A percentile compares a stretch with the other conserved stretches of the same genome.
Conservation (phyloP, 2,329 filamentous ascomycete genomes). For the Akanthomyces uredinophilus region DNA sequence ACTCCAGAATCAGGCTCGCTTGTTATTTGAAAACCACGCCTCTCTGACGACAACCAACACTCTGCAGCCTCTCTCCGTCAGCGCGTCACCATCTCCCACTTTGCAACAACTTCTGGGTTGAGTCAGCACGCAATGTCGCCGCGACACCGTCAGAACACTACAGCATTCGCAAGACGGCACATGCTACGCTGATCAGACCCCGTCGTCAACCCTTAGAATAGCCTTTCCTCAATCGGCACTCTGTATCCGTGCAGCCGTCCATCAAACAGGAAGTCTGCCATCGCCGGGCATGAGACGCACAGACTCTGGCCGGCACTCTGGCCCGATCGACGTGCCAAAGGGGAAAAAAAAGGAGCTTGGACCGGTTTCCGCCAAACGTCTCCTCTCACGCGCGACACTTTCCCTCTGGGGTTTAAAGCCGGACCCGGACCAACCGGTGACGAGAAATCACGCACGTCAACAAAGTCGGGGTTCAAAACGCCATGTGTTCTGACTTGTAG, state of each 20-base stretch:
- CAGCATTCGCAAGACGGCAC: background rate
- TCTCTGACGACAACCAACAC: background rate
- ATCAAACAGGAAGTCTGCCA: background rate
- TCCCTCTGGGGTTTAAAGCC: background rate
- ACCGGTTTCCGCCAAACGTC: background rate
- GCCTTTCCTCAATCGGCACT: background rate
- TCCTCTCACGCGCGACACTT: background rate
- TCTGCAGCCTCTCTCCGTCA: background rate
- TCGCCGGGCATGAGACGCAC: background rate
- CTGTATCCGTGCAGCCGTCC: background rate
- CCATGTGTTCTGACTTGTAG: no score
- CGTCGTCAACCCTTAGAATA: background rate
- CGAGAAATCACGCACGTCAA: background rate
- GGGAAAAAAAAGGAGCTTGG: conserved; percentile 1
- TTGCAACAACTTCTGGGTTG: background rate
- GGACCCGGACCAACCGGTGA: background rate
- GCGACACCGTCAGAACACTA: background rate
- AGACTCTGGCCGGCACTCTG: background rate
- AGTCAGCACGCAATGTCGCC: background rate
- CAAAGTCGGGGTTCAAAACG: no score
- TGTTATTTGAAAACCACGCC: background rate
- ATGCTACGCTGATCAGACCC: background rate
- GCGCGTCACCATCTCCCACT: background rate
- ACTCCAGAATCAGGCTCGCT: background rate
- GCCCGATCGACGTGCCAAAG: conserved; percentile 7